Conservation (phyloP, 1,139 yeast species). For the Debaryomyces sp. region DNA sequence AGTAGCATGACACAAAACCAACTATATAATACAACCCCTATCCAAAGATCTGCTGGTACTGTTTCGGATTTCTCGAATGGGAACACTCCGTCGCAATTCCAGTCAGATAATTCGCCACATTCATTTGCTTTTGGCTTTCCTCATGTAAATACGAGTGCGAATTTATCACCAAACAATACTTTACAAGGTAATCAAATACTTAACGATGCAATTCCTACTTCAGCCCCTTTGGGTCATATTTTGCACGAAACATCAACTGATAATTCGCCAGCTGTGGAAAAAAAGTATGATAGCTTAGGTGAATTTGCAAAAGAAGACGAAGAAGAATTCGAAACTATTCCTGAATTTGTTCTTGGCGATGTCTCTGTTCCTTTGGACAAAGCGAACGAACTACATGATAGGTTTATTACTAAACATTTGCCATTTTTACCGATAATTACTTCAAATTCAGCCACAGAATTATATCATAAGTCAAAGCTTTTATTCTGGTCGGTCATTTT, state of each 20-base stretch:
- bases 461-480: conserved; percentile 80
- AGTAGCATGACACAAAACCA: conserved; percentile 1
- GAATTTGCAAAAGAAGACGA: conserved; percentile 8
- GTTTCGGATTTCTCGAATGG: conserved; percentile 1
- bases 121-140: conserved; percentile 9
- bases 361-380: conserved; percentile 65
- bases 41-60: background rate
- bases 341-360: conserved; percentile 74
- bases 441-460: conserved; percentile 71
- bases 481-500: conserved; percentile 90
- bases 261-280: conserved; percentile 23
- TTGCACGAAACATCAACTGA: conserved; percentile 29
- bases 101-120: conserved; percentile 13
- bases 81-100: conserved; percentile 17
- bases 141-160: background rate
- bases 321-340: conserved; percentile 26
- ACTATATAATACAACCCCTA: conserved; percentile 6
- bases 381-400: conserved; percentile 72
- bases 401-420: conserved; percentile 66
- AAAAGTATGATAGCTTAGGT: background rate
- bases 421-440: conserved; percentile 82
- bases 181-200: conserved; percentile 1
- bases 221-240: conserved; percentile 17
- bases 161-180: conserved; percentile 5
- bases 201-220: conserved; percentile 12